Percentiles rank a stretch among this genome's conserved stretches.
These are phyloP conservation scores for Bertia moriformis DNA, from an alignment of 2,329 filamentous ascomycete genomes.

Conservation along the genomic window DNA sequence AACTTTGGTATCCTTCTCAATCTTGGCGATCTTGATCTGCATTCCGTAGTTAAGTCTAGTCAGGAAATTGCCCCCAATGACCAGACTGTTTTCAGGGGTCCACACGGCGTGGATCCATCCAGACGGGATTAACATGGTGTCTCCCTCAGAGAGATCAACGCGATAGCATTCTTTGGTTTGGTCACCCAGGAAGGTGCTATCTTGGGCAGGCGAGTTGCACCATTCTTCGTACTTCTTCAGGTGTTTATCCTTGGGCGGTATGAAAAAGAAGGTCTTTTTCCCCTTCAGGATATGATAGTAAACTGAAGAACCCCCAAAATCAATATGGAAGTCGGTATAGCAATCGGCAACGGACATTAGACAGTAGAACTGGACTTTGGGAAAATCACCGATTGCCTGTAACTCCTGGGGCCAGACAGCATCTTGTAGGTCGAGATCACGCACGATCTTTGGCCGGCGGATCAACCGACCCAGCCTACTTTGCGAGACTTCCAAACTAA, in stretches of 20 bases:
- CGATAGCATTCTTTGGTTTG: conserved; percentile 53
- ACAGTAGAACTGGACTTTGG: conserved; percentile 54
- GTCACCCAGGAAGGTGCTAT: conserved; percentile 48
- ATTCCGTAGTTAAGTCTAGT: conserved; percentile 51
- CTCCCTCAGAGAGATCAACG: conserved; percentile 49
- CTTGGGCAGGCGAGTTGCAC: conserved; percentile 53
- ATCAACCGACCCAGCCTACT: conserved; percentile 47
- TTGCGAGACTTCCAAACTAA: conserved; percentile 53
- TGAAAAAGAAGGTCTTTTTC: conserved; percentile 59
- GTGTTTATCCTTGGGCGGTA: conserved; percentile 52
- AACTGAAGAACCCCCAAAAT: conserved; percentile 57
- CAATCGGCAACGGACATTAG: conserved; percentile 59
- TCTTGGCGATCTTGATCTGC: conserved; percentile 50
- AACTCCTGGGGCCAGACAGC: conserved; percentile 36
- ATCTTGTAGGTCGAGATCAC: conserved; percentile 43
- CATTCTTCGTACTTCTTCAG: conserved; percentile 59
- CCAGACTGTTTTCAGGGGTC: conserved; percentile 55
- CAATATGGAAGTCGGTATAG: conserved; percentile 60
- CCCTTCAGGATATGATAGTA: conserved; percentile 58
- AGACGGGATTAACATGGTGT: conserved; percentile 58
- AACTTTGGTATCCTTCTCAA: conserved; percentile 54
- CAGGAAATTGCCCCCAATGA: conserved; percentile 59
- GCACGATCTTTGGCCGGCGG: conserved; percentile 47
- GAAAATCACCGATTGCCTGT: conserved; percentile 36
- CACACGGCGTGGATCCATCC: conserved; percentile 62